Evolutionary conservation across 345 rosid species (phyloP).

Genomic region (Hibiscus syriacus): DNA sequence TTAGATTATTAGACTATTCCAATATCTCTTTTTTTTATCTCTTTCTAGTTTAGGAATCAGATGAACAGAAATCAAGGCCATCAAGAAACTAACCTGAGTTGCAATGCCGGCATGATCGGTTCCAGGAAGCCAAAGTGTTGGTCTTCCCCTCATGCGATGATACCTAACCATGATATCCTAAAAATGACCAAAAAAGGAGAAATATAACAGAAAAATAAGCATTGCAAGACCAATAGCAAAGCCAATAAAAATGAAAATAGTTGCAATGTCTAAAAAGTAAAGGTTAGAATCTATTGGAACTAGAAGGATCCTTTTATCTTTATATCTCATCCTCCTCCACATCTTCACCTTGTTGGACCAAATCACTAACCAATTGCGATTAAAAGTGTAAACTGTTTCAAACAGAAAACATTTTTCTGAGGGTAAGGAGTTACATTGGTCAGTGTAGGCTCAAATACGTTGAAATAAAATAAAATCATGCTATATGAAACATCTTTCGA

Average conservation of each 20-base stretch:
- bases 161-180: conserved; percentile 90
- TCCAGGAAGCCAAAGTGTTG: conserved; percentile 97
- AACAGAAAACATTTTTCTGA: not conserved
- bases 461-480: not conserved
- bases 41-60: not conserved
- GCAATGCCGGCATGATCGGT: conserved; percentile 99
- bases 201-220: conserved; percentile 4
- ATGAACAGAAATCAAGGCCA: not conserved
- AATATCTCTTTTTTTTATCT: not conserved
- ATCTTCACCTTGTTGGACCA: not conserved
- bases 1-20: not conserved
- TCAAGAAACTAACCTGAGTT: conserved; percentile 59
- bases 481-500: not conserved
- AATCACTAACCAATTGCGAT: not conserved
- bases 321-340: not conserved
- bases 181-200: conserved; percentile 18
- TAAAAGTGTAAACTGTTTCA: not conserved
- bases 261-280: not conserved
- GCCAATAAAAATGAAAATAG: not conserved
- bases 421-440: not conserved
- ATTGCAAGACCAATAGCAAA: not conserved
- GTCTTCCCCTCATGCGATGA: conserved; percentile 88
- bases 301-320: conserved; percentile 1
- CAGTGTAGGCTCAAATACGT: not conserved
- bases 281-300: not conserved